A percentile compares a stretch with the other conserved stretches of the same genome.
Evolutionary conservation across 1,284 basidiomycete species (phyloP).

Genomic region (Macrocystidia cucumis): DNA sequence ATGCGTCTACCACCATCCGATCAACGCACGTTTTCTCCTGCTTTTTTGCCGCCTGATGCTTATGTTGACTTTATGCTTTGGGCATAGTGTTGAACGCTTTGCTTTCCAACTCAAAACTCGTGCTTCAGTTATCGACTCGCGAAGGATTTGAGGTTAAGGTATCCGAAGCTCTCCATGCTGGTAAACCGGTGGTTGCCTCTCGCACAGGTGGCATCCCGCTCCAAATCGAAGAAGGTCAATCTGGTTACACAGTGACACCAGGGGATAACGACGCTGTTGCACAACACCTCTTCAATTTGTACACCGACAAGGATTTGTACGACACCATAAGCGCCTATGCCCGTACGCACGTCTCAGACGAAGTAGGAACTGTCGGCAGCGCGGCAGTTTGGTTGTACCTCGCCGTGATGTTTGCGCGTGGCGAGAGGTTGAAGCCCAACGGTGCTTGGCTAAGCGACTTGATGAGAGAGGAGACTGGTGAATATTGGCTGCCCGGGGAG

Average conservation of each 20-base stretch:
- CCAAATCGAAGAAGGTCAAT: conserved; percentile 77
- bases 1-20: conserved; percentile 78
- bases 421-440: conserved; percentile 65
- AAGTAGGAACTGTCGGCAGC: conserved; percentile 76
- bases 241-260: conserved; percentile 70
- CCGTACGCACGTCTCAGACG: conserved; percentile 68
- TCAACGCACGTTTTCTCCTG: conserved; percentile 47
- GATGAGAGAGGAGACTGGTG: conserved; percentile 62
- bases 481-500: conserved; percentile 56
- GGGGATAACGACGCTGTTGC: conserved; percentile 72
- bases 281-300: conserved; percentile 63
- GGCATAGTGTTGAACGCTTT: conserved; percentile 69
- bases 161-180: conserved; percentile 81
- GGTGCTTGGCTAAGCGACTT: conserved; percentile 79
- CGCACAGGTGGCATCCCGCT: conserved; percentile 85
- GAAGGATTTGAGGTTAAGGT: conserved; percentile 94
- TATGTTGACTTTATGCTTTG: neutral
- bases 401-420: conserved; percentile 69
- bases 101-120: conserved; percentile 70
- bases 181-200: conserved; percentile 74
- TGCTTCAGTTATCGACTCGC: conserved; percentile 72
- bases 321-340: conserved; percentile 60
- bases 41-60: conserved; percentile 1
- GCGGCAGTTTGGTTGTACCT: conserved; percentile 77
- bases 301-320: conserved; percentile 64